A percentile compares a stretch with the other conserved stretches of the same genome.
Conservation (phyloP, 192 early-diverging fungal species). For the Gigaspora rosea region DNA sequence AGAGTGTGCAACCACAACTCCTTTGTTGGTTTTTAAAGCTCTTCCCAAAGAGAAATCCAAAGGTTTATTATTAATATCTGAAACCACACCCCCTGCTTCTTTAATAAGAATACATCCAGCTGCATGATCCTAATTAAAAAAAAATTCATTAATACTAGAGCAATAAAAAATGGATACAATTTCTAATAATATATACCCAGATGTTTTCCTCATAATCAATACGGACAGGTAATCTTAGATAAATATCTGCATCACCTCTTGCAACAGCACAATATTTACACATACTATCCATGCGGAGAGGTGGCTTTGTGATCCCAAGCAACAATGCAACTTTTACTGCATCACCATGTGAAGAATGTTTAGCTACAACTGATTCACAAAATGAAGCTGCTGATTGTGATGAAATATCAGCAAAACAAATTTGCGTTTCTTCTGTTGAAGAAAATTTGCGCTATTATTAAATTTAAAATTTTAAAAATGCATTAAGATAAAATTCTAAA, state of each 20-base stretch:
- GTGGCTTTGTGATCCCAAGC: conserved; percentile 75
- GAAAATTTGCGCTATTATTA: conserved; percentile 59
- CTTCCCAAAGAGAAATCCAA: conserved; percentile 91
- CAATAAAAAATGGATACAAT: background rate
- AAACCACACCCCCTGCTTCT: conserved; percentile 90
- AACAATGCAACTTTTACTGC: conserved; percentile 73
- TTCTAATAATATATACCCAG: conserved; percentile 64
- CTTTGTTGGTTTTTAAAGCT: conserved; percentile 81
- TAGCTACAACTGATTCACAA: conserved; percentile 94
- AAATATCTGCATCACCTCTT: conserved; percentile 92
- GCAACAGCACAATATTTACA: conserved; percentile 94
- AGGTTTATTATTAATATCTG: conserved; percentile 79
- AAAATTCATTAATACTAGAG: background rate
- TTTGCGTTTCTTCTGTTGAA: conserved; percentile 55
- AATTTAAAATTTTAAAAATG: background rate
- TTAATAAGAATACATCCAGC: conserved; percentile 85
- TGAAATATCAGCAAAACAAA: conserved; percentile 59
- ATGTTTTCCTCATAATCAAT: conserved; percentile 94
- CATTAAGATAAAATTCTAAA: background rate
- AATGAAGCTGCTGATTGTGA: conserved; percentile 69
- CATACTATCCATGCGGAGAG: conserved; percentile 96
- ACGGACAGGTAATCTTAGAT: conserved; percentile 80
- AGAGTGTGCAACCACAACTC: conserved; percentile 81
- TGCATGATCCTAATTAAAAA: conserved; percentile 79
- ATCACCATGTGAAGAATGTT: conserved; percentile 86